Evolutionary conservation across 2,329 filamentous ascomycete genomes (phyloP).

Genomic region (Diplodia seriata): DNA sequence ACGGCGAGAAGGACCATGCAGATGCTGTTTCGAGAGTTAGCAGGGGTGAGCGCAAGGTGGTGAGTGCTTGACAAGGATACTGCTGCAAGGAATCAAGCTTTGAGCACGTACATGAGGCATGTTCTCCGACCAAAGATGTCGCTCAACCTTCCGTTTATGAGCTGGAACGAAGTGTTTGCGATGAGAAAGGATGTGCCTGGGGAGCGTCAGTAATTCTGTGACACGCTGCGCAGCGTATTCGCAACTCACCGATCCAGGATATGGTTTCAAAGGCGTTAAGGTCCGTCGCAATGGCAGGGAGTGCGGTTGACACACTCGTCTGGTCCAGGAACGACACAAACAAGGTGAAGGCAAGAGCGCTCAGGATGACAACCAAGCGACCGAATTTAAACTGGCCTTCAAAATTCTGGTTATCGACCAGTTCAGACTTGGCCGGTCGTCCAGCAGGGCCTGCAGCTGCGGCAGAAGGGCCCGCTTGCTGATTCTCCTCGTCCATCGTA

Average conservation of each 20-base stretch:
- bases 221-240: too few relatives aligned
- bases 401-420: slow-evolving; percentile 22
- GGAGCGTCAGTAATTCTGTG: neutral
- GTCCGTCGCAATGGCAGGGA: slow-evolving; percentile 49
- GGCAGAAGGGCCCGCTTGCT: slow-evolving; percentile 6
- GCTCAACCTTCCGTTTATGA: slow-evolving; percentile 35
- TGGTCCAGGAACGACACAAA: slow-evolving; percentile 50
- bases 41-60: too few relatives aligned
- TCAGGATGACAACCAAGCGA: slow-evolving; percentile 16
- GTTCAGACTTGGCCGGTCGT: neutral
- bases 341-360: slow-evolving; percentile 22
- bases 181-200: slow-evolving; percentile 35
- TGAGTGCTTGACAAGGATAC: neutral
- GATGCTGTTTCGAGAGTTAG: neutral
- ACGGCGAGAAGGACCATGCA: slow-evolving; percentile 32
- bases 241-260: slow-evolving; percentile 12
- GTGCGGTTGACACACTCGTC: slow-evolving; percentile 51
- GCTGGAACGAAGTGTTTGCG: slow-evolving; percentile 34
- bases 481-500: slow-evolving; percentile 22
- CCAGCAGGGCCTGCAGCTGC: neutral
- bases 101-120: slow-evolving; percentile 18
- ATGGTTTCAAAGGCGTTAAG: slow-evolving; percentile 37
- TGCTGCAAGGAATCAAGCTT: neutral
- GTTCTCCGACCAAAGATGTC: slow-evolving; percentile 41
- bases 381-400: slow-evolving; percentile 13